Evolutionary conservation across 495 filamentous ascomycete genomes (phyloP).

Genomic region (Umbilicaria muhlenbergii): DNA sequence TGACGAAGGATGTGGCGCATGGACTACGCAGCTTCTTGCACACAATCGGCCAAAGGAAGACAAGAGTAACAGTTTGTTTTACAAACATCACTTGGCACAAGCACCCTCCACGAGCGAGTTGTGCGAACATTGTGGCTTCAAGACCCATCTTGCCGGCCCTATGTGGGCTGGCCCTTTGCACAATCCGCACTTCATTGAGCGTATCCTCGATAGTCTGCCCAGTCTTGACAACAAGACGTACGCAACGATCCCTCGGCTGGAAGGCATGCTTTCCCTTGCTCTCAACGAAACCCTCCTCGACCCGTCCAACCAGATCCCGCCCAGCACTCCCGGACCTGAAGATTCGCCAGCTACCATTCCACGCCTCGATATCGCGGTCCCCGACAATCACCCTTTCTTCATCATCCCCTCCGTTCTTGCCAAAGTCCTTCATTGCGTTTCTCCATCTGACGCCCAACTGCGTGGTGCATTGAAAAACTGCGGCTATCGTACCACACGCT

Average conservation of each 20-base stretch:
- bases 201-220: slow-evolving; percentile 53
- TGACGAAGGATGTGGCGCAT: slow-evolving; percentile 76
- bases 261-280: slow-evolving; percentile 83
- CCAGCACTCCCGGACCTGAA: slow-evolving; percentile 7
- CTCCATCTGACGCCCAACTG: slow-evolving; percentile 53
- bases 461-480: slow-evolving; percentile 65
- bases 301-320: slow-evolving; percentile 4
- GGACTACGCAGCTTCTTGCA: slow-evolving; percentile 61
- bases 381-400: slow-evolving; percentile 72
- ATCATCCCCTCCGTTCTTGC: slow-evolving; percentile 58
- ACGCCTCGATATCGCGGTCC: slow-evolving; percentile 33
- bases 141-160: slow-evolving; percentile 75
- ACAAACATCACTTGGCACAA: slow-evolving; percentile 57
- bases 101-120: slow-evolving; percentile 42
- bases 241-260: slow-evolving; percentile 59
- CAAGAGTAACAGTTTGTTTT: slow-evolving; percentile 53
- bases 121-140: slow-evolving; percentile 74
- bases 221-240: slow-evolving; percentile 47
- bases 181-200: slow-evolving; percentile 62
- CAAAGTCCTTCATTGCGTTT: slow-evolving; percentile 59
- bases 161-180: slow-evolving; percentile 93
- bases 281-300: slow-evolving; percentile 47
- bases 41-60: slow-evolving; percentile 43
- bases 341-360: slow-evolving; percentile 4
- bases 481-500: slow-evolving; percentile 68